Evolutionary conservation across 2,329 filamentous ascomycete species (phyloP).

Genomic region (Dactylellina drechsleri): DNA sequence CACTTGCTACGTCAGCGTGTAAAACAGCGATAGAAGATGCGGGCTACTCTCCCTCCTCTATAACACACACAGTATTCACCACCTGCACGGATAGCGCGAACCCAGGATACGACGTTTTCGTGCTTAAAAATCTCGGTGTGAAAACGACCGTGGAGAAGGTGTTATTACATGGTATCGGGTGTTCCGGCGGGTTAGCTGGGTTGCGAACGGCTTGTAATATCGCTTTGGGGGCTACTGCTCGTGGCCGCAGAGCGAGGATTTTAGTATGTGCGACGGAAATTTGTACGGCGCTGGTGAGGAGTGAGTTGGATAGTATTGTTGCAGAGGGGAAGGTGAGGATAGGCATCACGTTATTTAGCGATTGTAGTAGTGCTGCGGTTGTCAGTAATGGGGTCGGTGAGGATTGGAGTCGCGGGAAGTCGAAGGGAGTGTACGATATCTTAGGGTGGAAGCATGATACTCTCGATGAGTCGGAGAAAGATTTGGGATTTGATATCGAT

Average conservation of each 20-base stretch:
- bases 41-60: constrained; percentile 65
- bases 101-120: constrained; percentile 74
- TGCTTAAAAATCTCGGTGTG: constrained; percentile 70
- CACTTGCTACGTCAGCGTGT: constrained; percentile 68
- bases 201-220: constrained; percentile 74
- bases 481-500: constrained; percentile 74
- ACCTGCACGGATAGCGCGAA: constrained; percentile 77
- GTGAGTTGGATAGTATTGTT: constrained; percentile 73
- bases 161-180: constrained; percentile 74
- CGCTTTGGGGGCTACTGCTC: constrained; percentile 71
- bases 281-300: constrained; percentile 71
- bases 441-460: constrained; percentile 73
- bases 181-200: constrained; percentile 71
- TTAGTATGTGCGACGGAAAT: constrained; percentile 74
- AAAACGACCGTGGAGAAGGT: constrained; percentile 72
- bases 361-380: constrained; percentile 74
- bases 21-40: constrained; percentile 69
- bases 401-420: constrained; percentile 45
- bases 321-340: constrained; percentile 71
- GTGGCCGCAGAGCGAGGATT: constrained; percentile 71
- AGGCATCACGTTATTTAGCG: constrained; percentile 74
- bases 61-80: constrained; percentile 75
- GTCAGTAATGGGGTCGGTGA: constrained; percentile 72
- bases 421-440: constrained; percentile 67
- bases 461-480: constrained; percentile 71